Base-by-base conservation (phyloP, 176 grass and related monocot species). In the Aegilops speltoides region DNA sequence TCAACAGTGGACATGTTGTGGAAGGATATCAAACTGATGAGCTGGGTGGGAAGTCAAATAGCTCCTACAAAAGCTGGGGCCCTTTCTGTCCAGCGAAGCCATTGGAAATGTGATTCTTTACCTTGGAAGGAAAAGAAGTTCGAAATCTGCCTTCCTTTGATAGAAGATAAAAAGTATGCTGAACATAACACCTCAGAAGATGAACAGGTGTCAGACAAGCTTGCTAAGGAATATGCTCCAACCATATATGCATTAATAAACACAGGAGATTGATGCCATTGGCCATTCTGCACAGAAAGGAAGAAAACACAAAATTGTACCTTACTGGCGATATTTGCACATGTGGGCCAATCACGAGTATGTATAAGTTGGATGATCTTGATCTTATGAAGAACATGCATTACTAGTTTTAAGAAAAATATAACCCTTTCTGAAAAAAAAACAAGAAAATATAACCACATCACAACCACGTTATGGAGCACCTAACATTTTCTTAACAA, bases 211-310 rank as follows among this genome's bases (percentile, higher is more conserved):
- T 72, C 86, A 88, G 43, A 36, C 68, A 50, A 9, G 13, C 45
- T 66, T 66, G 64, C 22, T 36, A 82, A 73, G 56, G 82, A 88
- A 91, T 91, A 82, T 88, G 82, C 64, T 79, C 41, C 72, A 60
- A 73, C 25, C 20, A 78, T 78, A 67, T 45, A 77, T 77, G 50
- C 23, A 91, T 71, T 88, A 85, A 77, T 54, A 91, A 84, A 85
- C 77, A 88, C 71, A 70, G 71, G 29, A 82, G 59, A 67, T 56
- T 63, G 78, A 64, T 65, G 50, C 82, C 77, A 71, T 31, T 12
- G 31, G 81, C 82, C 65, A 45, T 36, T 77, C 52, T 23, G 17
- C 52, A 77, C 70, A 80, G 48, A 77, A 33, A 91, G 64, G 34
- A 87, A 67, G 12, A 81, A 76, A 50, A 31, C 28, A 37, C 2